Percentiles rank a stretch among this genome's conserved stretches.
phyloP scores from a whole-genome alignment of 331 rosid species.

The Erythrophleum ivorense region DNA sequence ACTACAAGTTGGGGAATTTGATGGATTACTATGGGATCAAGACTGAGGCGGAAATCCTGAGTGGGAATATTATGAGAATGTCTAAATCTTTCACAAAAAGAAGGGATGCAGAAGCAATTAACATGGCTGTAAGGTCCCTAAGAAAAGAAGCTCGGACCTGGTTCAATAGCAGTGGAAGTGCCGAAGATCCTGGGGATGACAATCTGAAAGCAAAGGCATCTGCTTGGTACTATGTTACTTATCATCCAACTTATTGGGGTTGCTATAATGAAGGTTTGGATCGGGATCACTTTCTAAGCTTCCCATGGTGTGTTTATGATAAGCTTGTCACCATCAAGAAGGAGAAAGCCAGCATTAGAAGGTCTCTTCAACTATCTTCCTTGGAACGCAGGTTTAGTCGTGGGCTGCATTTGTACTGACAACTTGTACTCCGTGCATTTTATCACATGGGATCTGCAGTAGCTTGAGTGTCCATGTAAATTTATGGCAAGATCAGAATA shows the following conservation, averaged over 20 bases:
- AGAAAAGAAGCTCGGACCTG: constrained; percentile 82
- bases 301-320: constrained; percentile 83
- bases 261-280: constrained; percentile 66
- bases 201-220: constrained; percentile 81
- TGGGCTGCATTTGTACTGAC: constrained; percentile 2
- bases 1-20: constrained; percentile 82
- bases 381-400: neutral
- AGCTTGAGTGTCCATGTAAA: neutral
- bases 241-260: constrained; percentile 71
- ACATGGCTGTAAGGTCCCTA: constrained; percentile 63
- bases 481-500: neutral
- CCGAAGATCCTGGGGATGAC: constrained; percentile 37
- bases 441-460: neutral
- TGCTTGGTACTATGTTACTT: constrained; percentile 88
- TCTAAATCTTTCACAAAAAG: constrained; percentile 19
- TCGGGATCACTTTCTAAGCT: constrained; percentile 76
- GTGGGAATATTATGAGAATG: constrained; percentile 24
- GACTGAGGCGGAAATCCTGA: constrained; percentile 50
- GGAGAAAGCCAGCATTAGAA: constrained; percentile 33
- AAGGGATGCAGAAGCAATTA: constrained; percentile 44
- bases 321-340: constrained; percentile 47
- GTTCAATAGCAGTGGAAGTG: constrained; percentile 59
- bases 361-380: constrained; percentile 1
- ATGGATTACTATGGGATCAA: constrained; percentile 75
- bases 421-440: neutral